Conservation (phyloP, 495 filamentous ascomycete species). For the Physcia stellaris region DNA sequence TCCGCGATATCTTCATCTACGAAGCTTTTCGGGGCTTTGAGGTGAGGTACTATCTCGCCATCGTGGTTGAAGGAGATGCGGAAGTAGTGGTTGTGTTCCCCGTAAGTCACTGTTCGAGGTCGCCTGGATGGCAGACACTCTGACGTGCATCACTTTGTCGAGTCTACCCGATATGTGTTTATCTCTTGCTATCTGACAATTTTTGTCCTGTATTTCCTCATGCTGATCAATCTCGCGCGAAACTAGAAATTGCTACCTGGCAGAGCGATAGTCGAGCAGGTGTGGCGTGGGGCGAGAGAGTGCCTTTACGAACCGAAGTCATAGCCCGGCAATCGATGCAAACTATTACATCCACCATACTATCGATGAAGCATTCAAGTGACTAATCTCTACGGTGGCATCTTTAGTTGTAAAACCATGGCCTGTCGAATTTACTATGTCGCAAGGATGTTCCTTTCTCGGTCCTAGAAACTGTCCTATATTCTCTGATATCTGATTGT, state of each 20-base stretch:
- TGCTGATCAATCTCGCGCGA: too few relatives aligned
- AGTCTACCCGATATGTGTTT: neutral
- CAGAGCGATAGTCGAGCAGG: constrained; percentile 57
- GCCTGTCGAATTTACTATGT: too few relatives aligned
- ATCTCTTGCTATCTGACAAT: neutral
- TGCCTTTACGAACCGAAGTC: constrained; percentile 62
- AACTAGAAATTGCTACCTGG: constrained; percentile 52
- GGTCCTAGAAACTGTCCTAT: too few relatives aligned
- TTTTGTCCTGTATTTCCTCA: neutral
- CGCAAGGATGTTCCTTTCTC: too few relatives aligned
- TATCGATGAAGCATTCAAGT: neutral
- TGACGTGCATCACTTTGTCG: neutral
- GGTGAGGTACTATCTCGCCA: constrained; percentile 76
- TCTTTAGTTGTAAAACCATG: too few relatives aligned
- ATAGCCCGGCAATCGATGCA: too few relatives aligned
- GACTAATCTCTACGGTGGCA: too few relatives aligned
- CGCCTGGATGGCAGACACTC: too few relatives aligned
- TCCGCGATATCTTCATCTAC: constrained; percentile 85
- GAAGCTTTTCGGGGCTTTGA: constrained; percentile 92
- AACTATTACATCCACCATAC: too few relatives aligned
- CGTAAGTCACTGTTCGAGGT: too few relatives aligned
- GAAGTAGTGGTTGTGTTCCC: constrained; percentile 90
- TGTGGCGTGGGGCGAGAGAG: constrained; percentile 67
- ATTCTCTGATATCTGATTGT: too few relatives aligned
- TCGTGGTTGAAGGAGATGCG: constrained; percentile 83